Base-by-base conservation (phyloP, 352 stramenopile species). In the Globisporangium cystogenes region DNA sequence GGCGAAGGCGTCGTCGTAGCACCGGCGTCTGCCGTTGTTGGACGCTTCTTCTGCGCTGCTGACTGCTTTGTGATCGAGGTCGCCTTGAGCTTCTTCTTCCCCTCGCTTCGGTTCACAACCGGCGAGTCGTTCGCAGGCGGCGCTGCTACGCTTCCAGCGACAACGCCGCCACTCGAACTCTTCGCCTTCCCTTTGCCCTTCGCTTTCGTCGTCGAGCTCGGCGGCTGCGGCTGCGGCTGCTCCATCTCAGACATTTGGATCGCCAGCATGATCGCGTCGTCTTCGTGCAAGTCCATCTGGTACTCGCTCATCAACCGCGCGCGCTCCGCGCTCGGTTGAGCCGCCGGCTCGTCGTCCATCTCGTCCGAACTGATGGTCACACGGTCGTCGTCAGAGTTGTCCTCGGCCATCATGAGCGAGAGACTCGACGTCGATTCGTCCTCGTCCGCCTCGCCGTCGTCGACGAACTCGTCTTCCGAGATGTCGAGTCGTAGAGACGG, bases 341-440 rank as follows among this genome's bases (percentile, higher is more conserved):
- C 35, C 27, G 56, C 56, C 3, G 55, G 50, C 21, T 60, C 53
- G 14, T 72, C 68, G 20, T 73, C 66, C 2, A 64, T 48, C 31
- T 77, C 61, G 31, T 67, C 65, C 44, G 82, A 71, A 8, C 67
- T 80, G 20, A 59, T 56, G 31, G 68, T 68, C 20, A 67, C 47
- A n/a, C 61, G 68, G 37, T 85, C 71, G 43, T 87, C 77, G 33
- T 88, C 80, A 3, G 80, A 90, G 48, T 69, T 76, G 46, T 87
- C 74, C 8, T 75, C 71, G 0, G 36, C 69, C 29, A 86, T 62
- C 20, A 82, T 55, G 1, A 85, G 37, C 18, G 69, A 81, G 14
- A 70, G 7, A 14, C 74, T 61, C 6, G 71, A 35, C 14, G 42
- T 44, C 2, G 57, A 63, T 12, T 53, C 50, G 23, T 78, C 65